These are phyloP conservation scores for Calonectria montana DNA, from an alignment of 2,329 filamentous ascomycete genomes.

Conservation along the genomic window DNA sequence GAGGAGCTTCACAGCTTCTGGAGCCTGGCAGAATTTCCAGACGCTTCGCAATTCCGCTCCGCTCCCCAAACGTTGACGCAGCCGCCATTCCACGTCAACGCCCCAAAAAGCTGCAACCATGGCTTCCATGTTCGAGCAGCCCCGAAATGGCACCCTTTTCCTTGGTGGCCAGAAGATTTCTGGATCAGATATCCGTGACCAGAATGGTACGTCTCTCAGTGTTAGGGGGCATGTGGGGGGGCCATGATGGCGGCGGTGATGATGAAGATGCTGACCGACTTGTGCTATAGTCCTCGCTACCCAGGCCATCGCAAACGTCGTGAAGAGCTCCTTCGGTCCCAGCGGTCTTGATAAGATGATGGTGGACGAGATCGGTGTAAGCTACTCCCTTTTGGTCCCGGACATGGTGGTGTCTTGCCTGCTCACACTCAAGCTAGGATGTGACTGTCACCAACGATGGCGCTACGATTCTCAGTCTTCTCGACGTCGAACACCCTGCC, in stretches of 20 bases:
- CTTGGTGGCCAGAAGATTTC: conserved; percentile 98
- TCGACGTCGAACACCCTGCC: conserved; percentile 97
- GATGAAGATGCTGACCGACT: conserved; percentile 17
- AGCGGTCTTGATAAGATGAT: conserved; percentile 99
- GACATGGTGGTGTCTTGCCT: conserved; percentile 28
- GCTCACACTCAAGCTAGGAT: conserved; percentile 67
- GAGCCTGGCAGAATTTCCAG: conserved; percentile 46
- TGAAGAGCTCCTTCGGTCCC: conserved; percentile 98
- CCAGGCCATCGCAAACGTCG: conserved; percentile 97
- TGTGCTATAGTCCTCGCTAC: conserved; percentile 81
- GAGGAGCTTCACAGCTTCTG: conserved; percentile 46
- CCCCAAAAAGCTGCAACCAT: conserved; percentile 62
- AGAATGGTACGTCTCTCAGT: conserved; percentile 76
- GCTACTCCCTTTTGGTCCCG: conserved; percentile 44
- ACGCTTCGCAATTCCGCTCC: conserved; percentile 38
- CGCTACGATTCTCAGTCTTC: conserved; percentile 92
- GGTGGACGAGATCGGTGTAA: conserved; percentile 98
- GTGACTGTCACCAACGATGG: conserved; percentile 99
- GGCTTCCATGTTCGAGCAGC: conserved; percentile 96
- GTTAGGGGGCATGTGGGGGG: conserved; percentile 43
- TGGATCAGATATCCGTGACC: conserved; percentile 94
- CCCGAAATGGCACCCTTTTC: conserved; percentile 95
- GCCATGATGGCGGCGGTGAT: conserved; percentile 32
- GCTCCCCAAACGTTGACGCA: conserved; percentile 39
- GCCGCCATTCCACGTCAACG: conserved; percentile 39